Conservation (phyloP, 371 early-diverging fungal species). For the Rhizomucor pusillus region DNA sequence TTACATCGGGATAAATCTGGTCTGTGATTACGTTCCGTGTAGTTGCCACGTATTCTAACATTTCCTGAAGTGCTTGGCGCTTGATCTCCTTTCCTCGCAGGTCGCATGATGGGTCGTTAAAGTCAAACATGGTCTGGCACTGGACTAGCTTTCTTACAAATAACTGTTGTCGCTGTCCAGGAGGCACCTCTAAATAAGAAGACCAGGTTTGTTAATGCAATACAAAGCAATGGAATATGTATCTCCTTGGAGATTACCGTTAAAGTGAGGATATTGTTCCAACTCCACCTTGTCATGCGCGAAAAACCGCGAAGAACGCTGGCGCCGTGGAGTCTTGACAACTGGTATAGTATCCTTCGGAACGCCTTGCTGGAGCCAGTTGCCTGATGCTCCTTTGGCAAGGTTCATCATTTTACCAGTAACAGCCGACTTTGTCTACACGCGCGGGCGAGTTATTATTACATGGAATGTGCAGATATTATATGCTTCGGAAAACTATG, state of each 20-base stretch:
- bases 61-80: constrained; percentile 83
- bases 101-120: constrained; percentile 85
- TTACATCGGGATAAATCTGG: constrained; percentile 85
- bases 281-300: constrained; percentile 71
- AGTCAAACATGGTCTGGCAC: constrained; percentile 93
- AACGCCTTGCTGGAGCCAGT: constrained; percentile 66
- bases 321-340: constrained; percentile 79
- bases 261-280: constrained; percentile 73
- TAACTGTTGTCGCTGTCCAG: constrained; percentile 73
- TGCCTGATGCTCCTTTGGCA: constrained; percentile 12
- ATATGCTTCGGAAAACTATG: background rate
- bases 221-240: constrained; percentile 6
- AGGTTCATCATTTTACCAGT: constrained; percentile 2
- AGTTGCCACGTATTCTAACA: constrained; percentile 89
- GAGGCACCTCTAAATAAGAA: constrained; percentile 64
- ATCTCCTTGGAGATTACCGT: constrained; percentile 55
- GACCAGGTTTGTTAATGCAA: no score
- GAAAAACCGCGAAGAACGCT: constrained; percentile 83
- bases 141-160: constrained; percentile 86
- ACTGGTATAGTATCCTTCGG: constrained; percentile 83
- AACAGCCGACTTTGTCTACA: background rate
- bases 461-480: background rate
- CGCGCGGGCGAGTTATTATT: background rate
- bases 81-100: constrained; percentile 95
- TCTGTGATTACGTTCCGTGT: constrained; percentile 85